Evolutionary conservation across 768 basidiomycete genomes (phyloP).

Genomic region (Symmetrospora coprosmae): DNA sequence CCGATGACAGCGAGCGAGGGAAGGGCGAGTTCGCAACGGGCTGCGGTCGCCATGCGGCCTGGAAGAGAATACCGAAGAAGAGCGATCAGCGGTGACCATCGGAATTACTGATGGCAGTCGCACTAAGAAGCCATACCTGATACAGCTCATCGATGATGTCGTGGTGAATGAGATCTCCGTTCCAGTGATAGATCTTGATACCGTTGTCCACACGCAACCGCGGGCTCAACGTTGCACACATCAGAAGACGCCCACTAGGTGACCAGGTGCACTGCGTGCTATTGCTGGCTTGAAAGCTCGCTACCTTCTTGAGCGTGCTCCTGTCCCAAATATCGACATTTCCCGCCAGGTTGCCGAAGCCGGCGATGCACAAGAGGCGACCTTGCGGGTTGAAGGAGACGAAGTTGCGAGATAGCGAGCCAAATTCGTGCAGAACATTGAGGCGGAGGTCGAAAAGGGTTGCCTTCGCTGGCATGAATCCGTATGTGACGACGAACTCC

Average conservation of each 20-base stretch:
- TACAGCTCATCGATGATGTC: conserved; percentile 78
- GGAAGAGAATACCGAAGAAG: background rate
- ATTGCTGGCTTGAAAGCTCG: conserved; percentile 73
- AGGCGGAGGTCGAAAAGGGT: conserved; percentile 85
- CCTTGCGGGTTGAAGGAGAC: conserved; percentile 89
- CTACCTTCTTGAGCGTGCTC: conserved; percentile 63
- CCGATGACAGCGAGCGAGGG: conserved; percentile 48
- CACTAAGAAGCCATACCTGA: conserved; percentile 42
- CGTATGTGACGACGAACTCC: conserved; percentile 92
- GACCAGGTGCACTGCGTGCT: conserved; percentile 93
- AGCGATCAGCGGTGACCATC: background rate
- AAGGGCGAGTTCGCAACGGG: conserved; percentile 56
- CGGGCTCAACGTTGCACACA: conserved; percentile 91
- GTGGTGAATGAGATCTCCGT: conserved; percentile 69
- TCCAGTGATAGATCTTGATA: conserved; percentile 88
- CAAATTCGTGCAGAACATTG: conserved; percentile 76
- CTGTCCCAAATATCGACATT: conserved; percentile 86
- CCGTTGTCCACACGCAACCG: conserved; percentile 93
- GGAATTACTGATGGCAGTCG: background rate
- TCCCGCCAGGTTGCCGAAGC: conserved; percentile 92
- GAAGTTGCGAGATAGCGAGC: conserved; percentile 75
- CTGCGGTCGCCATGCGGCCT: conserved; percentile 61
- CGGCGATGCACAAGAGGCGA: conserved; percentile 69
- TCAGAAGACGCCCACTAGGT: conserved; percentile 75
- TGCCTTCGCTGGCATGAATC: conserved; percentile 91